Percentiles rank a stretch among this genome's conserved stretches.
Conservation (phyloP, 2,329 filamentous ascomycete species). For the Cadophora sp. region DNA sequence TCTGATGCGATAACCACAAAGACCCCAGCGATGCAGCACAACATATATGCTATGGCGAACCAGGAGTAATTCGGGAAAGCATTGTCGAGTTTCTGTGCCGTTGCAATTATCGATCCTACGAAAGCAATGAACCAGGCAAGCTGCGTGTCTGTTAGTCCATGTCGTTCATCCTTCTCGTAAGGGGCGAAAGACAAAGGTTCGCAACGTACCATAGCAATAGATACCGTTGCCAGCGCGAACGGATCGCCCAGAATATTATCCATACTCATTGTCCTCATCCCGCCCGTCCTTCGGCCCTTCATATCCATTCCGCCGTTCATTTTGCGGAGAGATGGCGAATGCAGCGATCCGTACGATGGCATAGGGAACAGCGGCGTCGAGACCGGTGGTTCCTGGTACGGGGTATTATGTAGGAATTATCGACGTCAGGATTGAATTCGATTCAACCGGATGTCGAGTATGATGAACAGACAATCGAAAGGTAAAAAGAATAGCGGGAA, state of each 20-base stretch:
- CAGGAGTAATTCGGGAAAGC: slow-evolving; percentile 87
- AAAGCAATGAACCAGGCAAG: slow-evolving; percentile 96
- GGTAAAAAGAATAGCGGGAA: slow-evolving; percentile 24
- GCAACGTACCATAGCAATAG: slow-evolving; percentile 80
- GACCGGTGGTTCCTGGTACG: slow-evolving; percentile 27
- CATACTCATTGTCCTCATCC: slow-evolving; percentile 68
- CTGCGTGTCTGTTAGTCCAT: slow-evolving; percentile 54
- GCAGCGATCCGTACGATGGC: slow-evolving; percentile 76
- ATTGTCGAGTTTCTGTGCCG: slow-evolving; percentile 52
- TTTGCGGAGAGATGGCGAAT: slow-evolving; percentile 79
- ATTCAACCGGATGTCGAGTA: slow-evolving; percentile 34
- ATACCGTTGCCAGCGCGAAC: slow-evolving; percentile 92
- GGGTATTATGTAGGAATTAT: slow-evolving; percentile 30
- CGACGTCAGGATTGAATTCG: slow-evolving; percentile 30
- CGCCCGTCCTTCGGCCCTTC: slow-evolving; percentile 55
- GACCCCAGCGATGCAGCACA: slow-evolving; percentile 82
- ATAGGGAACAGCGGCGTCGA: slow-evolving; percentile 50
- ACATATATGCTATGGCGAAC: slow-evolving; percentile 88
- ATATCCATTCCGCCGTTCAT: slow-evolving; percentile 75
- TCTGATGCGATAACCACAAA: slow-evolving; percentile 85
- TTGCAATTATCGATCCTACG: slow-evolving; percentile 80
- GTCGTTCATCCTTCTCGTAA: neutral
- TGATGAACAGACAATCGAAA: slow-evolving; percentile 15
- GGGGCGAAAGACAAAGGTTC: neutral
- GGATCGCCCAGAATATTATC: slow-evolving; percentile 95